A percentile compares a stretch with the other conserved stretches of the same genome.
Evolutionary conservation across 495 filamentous ascomycete species (phyloP).

Genomic region (Daldinia loculata): DNA sequence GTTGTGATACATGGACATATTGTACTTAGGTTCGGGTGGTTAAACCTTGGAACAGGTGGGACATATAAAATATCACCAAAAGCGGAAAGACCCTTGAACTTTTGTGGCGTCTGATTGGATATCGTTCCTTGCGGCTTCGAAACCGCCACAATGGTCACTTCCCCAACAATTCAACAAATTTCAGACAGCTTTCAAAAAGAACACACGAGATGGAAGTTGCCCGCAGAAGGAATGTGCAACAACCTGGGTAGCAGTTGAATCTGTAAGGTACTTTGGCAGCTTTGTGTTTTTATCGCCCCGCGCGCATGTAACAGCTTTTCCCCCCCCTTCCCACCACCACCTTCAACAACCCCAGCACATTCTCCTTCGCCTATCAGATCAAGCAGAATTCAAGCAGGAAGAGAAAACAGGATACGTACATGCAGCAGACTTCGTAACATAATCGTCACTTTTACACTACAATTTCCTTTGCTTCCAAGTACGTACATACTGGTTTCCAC

Average conservation of each 20-base stretch:
- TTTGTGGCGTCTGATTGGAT: constrained; percentile 32
- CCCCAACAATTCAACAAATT: constrained; percentile 53
- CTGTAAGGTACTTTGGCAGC: constrained; percentile 26
- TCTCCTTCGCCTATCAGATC: constrained; percentile 22
- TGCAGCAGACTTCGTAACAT: constrained; percentile 3
- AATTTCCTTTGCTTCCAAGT: background rate
- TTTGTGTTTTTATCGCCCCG: constrained; percentile 10
- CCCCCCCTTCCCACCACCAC: constrained; percentile 9
- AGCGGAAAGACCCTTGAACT: constrained; percentile 40
- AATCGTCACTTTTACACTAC: constrained; percentile 15
- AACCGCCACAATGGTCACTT: constrained; percentile 38
- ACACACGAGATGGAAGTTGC: constrained; percentile 13
- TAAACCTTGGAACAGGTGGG: constrained; percentile 11
- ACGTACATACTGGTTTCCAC: constrained; percentile 17
- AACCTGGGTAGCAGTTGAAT: background rate
- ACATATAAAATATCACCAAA: constrained; percentile 33
- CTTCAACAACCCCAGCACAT: constrained; percentile 25
- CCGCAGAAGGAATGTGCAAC: constrained; percentile 1
- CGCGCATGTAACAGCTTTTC: constrained; percentile 12
- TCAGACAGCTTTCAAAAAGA: constrained; percentile 37
- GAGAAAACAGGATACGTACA: background rate
- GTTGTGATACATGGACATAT: background rate
- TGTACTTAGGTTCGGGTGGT: background rate
- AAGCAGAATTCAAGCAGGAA: constrained; percentile 8
- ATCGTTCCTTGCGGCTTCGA: constrained; percentile 28